Percentiles rank a stretch among this genome's conserved stretches.
phyloP scores from a whole-genome alignment of 371 early-diverging fungal genomes.

The Mucor racemosus region DNA sequence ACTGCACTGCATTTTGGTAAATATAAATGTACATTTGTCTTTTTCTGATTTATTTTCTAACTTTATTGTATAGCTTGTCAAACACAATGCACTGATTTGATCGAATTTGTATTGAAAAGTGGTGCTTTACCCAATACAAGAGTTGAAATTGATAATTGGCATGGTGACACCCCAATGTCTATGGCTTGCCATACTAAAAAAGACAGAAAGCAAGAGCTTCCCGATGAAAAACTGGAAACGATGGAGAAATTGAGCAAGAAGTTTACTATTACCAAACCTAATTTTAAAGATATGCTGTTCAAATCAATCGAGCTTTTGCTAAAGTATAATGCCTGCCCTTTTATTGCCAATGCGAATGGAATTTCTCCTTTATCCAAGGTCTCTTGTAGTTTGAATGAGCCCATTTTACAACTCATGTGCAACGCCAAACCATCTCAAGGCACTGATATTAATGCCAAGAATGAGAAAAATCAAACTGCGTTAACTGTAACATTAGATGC shows the following conservation, averaged over 20 bases:
- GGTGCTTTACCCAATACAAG: constrained; percentile 39
- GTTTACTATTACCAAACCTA: constrained; percentile 34
- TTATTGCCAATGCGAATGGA: constrained; percentile 23
- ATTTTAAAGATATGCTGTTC: constrained; percentile 24
- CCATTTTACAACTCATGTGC: constrained; percentile 19
- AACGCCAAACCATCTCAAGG: neutral
- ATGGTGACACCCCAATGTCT: constrained; percentile 27
- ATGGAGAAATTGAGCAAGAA: constrained; percentile 26
- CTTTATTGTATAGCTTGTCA: constrained; percentile 24
- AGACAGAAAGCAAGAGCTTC: constrained; percentile 19
- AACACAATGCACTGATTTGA: constrained; percentile 33
- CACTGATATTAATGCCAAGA: constrained; percentile 26
- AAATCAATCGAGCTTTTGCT: constrained; percentile 32
- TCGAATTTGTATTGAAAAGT: constrained; percentile 35
- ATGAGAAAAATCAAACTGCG: constrained; percentile 29
- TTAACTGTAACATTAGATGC: constrained; percentile 37
- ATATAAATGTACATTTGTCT: neutral
- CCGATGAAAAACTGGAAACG: constrained; percentile 11
- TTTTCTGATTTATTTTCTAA: neutral
- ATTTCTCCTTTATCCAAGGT: constrained; percentile 35
- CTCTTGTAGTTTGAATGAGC: constrained; percentile 9
- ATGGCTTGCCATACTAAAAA: constrained; percentile 30
- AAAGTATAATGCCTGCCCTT: constrained; percentile 44
- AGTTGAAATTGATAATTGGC: constrained; percentile 15
- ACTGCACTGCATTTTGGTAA: constrained; percentile 54